A percentile compares a stretch with the other conserved stretches of the same genome.
These are phyloP conservation scores for Cyberlindnera sargentensis DNA, from an alignment of 805 yeast species.

Conservation along the genomic window DNA sequence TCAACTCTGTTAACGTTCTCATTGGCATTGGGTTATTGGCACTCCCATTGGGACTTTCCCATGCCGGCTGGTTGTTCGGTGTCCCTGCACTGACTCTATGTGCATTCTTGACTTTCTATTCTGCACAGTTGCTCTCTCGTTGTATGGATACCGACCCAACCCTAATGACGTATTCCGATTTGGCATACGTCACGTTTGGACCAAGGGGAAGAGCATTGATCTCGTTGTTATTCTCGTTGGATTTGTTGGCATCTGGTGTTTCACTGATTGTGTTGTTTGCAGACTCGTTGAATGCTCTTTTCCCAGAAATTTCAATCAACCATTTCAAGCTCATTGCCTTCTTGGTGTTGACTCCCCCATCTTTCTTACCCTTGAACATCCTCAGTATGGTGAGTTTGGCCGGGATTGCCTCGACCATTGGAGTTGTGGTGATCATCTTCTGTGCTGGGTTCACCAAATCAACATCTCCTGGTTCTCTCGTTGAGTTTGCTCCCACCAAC, in stretches of 20 bases:
- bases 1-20: conserved; percentile 69
- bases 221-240: conserved; percentile 68
- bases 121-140: conserved; percentile 66
- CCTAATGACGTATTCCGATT: conserved; percentile 79
- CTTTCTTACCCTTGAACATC: conserved; percentile 69
- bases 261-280: conserved; percentile 77
- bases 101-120: conserved; percentile 65
- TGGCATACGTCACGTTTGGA: conserved; percentile 84
- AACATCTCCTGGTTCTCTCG: conserved; percentile 67
- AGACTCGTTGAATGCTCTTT: conserved; percentile 70
- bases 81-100: conserved; percentile 47
- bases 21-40: conserved; percentile 75
- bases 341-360: conserved; percentile 70
- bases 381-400: conserved; percentile 61
- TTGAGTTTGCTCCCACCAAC: conserved; percentile 56
- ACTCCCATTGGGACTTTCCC: conserved; percentile 59
- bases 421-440: conserved; percentile 52
- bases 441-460: conserved; percentile 57
- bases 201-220: conserved; percentile 65
- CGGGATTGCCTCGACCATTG: conserved; percentile 66
- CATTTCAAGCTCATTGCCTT: conserved; percentile 64
- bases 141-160: conserved; percentile 79
- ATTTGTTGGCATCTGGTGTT: conserved; percentile 75
- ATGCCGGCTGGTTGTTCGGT: conserved; percentile 74
- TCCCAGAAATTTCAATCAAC: conserved; percentile 44